Base-by-base conservation (phyloP, 768 basidiomycete species). In the Trametes villosa region DNA sequence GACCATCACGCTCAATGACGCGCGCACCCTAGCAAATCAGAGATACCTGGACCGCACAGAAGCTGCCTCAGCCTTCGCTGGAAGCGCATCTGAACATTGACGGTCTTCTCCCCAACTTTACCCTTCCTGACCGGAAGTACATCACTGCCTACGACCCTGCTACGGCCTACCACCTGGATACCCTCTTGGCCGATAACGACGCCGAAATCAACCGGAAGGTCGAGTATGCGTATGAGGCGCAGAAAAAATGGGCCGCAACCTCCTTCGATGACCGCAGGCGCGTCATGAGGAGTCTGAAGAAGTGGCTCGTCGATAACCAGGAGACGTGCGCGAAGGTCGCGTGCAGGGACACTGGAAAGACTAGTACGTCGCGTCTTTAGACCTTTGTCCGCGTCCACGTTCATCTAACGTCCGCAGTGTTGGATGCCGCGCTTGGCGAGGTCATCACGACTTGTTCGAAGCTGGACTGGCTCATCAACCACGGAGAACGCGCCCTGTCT, bases 271-370 rank as follows among this genome's bases (percentile, higher is more conserved):
- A 96, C 66, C 81, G 97, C 41, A 81, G 89, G 71, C 84, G 90
- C 62, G 91, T 99, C 41, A 78, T 98, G 69, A 79, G 92, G 50
- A 96, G 92, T 68, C 71, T 99, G 62, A 79, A 94, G 70, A 91
- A 91, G 65, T 99, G 96, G 96, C 79, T 96, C 6, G 87, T 98
- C 33, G 87, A 91, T 64, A 95, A 98, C 68, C 91, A 95, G 76
- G 90, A 94, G 53, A 75, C 78, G 24, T 92, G 94, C 63, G 93
- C 93, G 31, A 81, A 88, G 41, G 90, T 96, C 27, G 93, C 93
- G 24, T 94, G 92, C 71, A 81, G 96, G 31, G 96, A 99, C 74
- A 94, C 94, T 0, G 96, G 96, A 41, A 99, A 98, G 81, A 98
- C 96, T 27, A 76, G 92, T 92, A 67, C 73, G 90, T 82, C 30